Conservation (phyloP, 108 stramenopile species). For the Discostella stelligeroides region DNA sequence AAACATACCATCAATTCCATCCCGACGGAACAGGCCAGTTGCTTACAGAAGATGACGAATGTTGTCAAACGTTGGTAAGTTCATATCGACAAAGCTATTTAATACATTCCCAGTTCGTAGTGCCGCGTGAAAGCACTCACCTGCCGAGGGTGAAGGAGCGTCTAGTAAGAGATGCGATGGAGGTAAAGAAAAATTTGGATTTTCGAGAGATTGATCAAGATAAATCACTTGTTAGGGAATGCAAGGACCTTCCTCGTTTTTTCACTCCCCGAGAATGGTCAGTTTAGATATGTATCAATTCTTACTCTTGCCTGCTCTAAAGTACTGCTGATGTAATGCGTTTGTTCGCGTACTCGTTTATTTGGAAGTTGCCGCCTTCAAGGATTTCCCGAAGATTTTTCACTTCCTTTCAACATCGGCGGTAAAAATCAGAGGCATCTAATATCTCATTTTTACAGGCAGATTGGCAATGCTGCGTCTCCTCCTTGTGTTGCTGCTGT, state of each 20-base stretch:
- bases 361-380: conserved; percentile 30
- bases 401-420: conserved; percentile 4
- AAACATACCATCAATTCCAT: conserved; percentile 25
- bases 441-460: conserved; percentile 24
- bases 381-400: conserved; percentile 44
- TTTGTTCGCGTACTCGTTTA: too few relatives aligned
- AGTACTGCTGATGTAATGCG: not conserved
- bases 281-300: not conserved
- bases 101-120: conserved; percentile 34
- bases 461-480: conserved; percentile 34
- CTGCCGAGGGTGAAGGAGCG: conserved; percentile 8
- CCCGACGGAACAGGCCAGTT: conserved; percentile 28
- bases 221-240: not conserved
- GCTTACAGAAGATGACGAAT: conserved; percentile 23
- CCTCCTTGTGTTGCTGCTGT: conserved; percentile 30
- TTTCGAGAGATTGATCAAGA: not conserved
- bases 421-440: conserved; percentile 5
- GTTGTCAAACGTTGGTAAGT: conserved; percentile 27
- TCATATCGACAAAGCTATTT: conserved; percentile 31
- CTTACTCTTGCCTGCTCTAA: not conserved
- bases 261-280: conserved; percentile 39
- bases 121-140: conserved; percentile 13
- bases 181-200: conserved; percentile 1
- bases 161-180: not conserved
- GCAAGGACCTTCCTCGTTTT: conserved; percentile 27